phyloP scores from a whole-genome alignment of 75 land plant genomes.

The Cryptomeria japonica region DNA sequence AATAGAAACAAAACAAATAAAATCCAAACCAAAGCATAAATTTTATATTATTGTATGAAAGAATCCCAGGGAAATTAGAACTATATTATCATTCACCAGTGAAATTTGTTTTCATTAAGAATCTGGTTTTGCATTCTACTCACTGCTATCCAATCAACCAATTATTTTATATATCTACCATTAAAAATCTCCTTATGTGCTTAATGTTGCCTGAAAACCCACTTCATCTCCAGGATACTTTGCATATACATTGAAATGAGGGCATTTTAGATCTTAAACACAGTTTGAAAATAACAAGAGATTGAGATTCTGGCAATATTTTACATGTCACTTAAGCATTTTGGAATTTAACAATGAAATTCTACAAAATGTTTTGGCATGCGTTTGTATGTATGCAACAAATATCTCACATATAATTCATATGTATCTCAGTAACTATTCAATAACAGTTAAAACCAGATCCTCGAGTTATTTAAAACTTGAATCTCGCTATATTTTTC shows the following conservation, averaged over 20 bases:
- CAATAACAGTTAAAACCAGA: neutral
- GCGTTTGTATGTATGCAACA: neutral
- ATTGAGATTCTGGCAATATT: neutral
- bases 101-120: neutral
- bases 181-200: neutral
- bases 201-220: neutral
- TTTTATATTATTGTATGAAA: neutral
- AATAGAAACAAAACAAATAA: neutral
- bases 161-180: neutral
- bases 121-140: neutral
- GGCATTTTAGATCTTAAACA: neutral
- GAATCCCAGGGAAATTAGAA: neutral
- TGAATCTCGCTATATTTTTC: neutral
- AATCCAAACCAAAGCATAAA: neutral
- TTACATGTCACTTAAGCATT: neutral
- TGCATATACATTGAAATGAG: neutral
- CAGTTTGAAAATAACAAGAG: neutral
- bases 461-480: neutral
- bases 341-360: neutral
- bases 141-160: neutral
- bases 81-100: neutral
- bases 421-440: neutral
- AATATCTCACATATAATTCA: neutral
- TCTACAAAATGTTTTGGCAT: neutral
- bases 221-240: neutral